Conservation (phyloP, 2,329 filamentous ascomycete genomes). For the Alternaria sp. region DNA sequence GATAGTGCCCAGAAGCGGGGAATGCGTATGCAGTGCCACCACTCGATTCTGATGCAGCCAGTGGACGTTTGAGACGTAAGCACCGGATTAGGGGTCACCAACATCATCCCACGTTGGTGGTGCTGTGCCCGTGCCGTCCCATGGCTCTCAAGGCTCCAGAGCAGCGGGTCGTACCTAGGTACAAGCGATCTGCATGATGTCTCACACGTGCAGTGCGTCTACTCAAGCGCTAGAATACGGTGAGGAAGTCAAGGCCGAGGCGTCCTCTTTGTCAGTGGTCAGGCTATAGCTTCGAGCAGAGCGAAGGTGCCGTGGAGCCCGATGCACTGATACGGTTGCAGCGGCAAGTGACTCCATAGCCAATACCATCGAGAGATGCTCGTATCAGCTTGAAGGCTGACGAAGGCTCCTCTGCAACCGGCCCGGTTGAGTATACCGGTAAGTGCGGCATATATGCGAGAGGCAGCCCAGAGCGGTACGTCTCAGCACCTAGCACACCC, state of each 20-base stretch:
- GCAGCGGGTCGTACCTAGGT: not conserved
- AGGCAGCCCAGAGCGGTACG: constrained; percentile 5
- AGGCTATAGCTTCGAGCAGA: not conserved
- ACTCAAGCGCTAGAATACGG: not conserved
- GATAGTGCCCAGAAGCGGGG: not conserved
- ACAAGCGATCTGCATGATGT: not conserved
- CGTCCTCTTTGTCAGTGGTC: not conserved
- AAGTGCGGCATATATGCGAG: constrained; percentile 8
- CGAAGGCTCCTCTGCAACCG: not conserved
- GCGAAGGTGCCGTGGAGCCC: not conserved
- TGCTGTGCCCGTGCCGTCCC: not conserved
- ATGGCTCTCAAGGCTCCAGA: not conserved
- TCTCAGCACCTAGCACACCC: not conserved
- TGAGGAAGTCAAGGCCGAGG: not conserved
- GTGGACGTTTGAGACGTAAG: not conserved
- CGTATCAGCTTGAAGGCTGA: not conserved
- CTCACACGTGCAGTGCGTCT: not conserved
- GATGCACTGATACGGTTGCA: not conserved
- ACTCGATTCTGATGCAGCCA: not conserved
- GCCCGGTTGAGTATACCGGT: not conserved
- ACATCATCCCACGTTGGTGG: not conserved
- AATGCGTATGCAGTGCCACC: not conserved
- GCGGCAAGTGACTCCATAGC: not conserved
- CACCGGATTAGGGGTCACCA: not conserved
- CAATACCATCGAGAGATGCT: not conserved